These are phyloP conservation scores for Schwanniomyces etchellsii DNA, from an alignment of 1,139 yeast species.

Conservation along the genomic window DNA sequence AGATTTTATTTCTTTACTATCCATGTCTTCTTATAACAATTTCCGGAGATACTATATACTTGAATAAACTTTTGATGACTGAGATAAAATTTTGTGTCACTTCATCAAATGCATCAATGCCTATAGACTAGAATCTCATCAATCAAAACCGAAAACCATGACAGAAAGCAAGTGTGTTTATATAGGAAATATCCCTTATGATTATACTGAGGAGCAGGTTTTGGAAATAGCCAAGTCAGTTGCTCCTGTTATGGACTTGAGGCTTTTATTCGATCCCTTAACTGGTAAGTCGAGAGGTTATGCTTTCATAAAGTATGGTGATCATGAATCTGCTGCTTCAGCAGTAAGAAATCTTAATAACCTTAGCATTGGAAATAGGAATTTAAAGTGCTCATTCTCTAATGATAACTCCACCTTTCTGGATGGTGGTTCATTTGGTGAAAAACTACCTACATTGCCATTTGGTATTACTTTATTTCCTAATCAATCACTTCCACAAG, in stretches of 20 bases:
- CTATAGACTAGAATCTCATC: not conserved
- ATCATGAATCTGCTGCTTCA: constrained; percentile 75
- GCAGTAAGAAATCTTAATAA: constrained; percentile 88
- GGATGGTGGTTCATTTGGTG: constrained; percentile 9
- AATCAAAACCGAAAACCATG: not conserved
- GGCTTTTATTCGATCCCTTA: constrained; percentile 76
- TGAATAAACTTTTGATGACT: no score
- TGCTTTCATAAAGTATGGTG: constrained; percentile 79
- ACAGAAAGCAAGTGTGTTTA: constrained; percentile 21
- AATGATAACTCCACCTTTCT: constrained; percentile 27
- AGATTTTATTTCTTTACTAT: constrained; percentile 66
- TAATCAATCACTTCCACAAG: constrained; percentile 53
- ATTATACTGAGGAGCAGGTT: constrained; percentile 82
- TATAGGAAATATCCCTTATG: constrained; percentile 35
- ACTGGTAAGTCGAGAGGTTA: constrained; percentile 91
- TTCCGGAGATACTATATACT: no score
- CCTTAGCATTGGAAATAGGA: constrained; percentile 68
- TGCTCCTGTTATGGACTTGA: constrained; percentile 79
- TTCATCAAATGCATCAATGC: not conserved
- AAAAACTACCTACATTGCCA: constrained; percentile 40
- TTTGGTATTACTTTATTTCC: constrained; percentile 48
- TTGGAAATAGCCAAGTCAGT: constrained; percentile 71
- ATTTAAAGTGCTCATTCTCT: constrained; percentile 69
- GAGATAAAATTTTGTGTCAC: not conserved
- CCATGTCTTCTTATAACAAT: no score